Conservation (phyloP, 176 grass and related monocot genomes). For the Melocanna baccifera region DNA sequence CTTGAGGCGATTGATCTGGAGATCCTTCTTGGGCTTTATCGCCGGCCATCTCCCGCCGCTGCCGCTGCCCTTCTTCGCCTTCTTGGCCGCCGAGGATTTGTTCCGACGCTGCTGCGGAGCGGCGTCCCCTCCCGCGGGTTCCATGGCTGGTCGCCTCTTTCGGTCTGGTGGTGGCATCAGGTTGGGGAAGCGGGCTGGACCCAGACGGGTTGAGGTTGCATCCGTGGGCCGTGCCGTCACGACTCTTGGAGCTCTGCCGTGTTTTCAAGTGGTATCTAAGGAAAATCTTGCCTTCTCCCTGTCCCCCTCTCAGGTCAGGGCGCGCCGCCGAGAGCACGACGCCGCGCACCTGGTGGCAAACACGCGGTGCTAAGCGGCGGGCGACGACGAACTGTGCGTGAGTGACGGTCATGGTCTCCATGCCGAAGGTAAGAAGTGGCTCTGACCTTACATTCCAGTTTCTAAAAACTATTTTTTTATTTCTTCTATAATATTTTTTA, state of each 20-base stretch:
- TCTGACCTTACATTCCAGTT: too few relatives aligned
- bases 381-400: too few relatives aligned
- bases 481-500: too few relatives aligned
- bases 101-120: conserved; percentile 35
- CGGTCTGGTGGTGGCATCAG: conserved; percentile 25
- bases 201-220: neutral
- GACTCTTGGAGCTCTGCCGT: neutral
- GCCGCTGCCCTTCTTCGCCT: conserved; percentile 41
- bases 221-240: neutral
- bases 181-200: neutral
- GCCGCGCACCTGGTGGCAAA: too few relatives aligned
- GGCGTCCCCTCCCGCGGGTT: conserved; percentile 5
- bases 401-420: too few relatives aligned
- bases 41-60: conserved; percentile 60
- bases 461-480: too few relatives aligned
- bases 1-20: conserved; percentile 81
- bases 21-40: conserved; percentile 74
- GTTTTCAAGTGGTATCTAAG: too few relatives aligned
- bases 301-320: too few relatives aligned
- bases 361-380: too few relatives aligned
- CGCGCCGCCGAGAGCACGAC: too few relatives aligned
- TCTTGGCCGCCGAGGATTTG: conserved; percentile 41
- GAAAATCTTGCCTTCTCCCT: too few relatives aligned
- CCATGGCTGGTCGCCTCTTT: conserved; percentile 36
- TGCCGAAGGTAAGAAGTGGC: too few relatives aligned